phyloP scores from a whole-genome alignment of 352 stramenopile species.

The Pythium folliculosum region DNA sequence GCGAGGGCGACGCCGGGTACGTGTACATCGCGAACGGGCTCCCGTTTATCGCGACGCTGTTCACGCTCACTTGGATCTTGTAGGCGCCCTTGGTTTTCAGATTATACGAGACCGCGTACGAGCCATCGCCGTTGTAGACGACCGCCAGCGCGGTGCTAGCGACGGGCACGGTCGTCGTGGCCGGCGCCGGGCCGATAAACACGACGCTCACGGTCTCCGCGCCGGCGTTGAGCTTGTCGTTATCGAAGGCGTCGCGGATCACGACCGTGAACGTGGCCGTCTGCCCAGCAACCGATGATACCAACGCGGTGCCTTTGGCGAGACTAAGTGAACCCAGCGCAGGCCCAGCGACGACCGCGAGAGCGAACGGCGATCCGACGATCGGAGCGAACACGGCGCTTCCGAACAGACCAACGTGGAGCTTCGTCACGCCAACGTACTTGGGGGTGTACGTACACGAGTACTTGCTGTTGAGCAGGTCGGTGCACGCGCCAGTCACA shows the following conservation, averaged over 20 bases:
- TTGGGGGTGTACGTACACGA: slow-evolving; percentile 61
- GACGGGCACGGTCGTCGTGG: slow-evolving; percentile 17
- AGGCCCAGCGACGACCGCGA: slow-evolving; percentile 50
- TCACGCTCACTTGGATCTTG: slow-evolving; percentile 45
- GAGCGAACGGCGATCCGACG: slow-evolving; percentile 48
- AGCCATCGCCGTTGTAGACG: slow-evolving; percentile 37
- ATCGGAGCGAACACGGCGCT: slow-evolving; percentile 31
- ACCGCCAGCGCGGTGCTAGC: slow-evolving; percentile 29
- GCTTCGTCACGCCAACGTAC: slow-evolving; percentile 36
- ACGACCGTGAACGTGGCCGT: slow-evolving; percentile 48
- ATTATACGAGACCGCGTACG: slow-evolving; percentile 48
- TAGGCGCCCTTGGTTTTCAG: slow-evolving; percentile 48
- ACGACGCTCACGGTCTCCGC: slow-evolving; percentile 40
- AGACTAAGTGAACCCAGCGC: slow-evolving; percentile 48
- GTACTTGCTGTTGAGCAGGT: slow-evolving; percentile 61
- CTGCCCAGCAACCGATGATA: slow-evolving; percentile 55
- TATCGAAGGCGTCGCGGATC: slow-evolving; percentile 60
- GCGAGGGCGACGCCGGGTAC: slow-evolving; percentile 44
- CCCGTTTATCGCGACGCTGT: slow-evolving; percentile 38
- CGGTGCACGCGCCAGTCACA: slow-evolving; percentile 45
- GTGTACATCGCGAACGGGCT: slow-evolving; percentile 67
- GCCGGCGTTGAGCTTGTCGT: slow-evolving; percentile 62
- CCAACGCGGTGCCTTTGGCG: slow-evolving; percentile 44
- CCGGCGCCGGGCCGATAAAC: slow-evolving; percentile 40
- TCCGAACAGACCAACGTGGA: slow-evolving; percentile 39